These are phyloP conservation scores for Diaporthe amygdali DNA, from an alignment of 2,329 filamentous ascomycete species.

Conservation along the genomic window DNA sequence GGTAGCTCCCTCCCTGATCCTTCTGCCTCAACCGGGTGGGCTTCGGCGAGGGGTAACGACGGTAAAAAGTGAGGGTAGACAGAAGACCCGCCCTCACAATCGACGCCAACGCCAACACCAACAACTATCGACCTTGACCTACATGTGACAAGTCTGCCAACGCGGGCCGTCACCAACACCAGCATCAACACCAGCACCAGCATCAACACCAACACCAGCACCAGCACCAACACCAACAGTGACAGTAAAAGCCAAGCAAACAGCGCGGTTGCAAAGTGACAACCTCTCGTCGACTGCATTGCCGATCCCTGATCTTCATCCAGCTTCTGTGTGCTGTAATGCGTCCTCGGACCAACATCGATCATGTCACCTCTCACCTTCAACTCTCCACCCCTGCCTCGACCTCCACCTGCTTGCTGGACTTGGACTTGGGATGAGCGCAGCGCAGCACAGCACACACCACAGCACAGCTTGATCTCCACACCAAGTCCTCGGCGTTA, in stretches of 20 bases:
- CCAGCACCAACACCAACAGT: too few species aligned
- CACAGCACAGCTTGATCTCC: neutral
- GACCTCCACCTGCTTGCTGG: neutral
- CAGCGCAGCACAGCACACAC: neutral
- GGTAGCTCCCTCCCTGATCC: neutral
- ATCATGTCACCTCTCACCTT: neutral
- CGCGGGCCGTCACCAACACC: neutral
- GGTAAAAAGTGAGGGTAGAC: neutral
- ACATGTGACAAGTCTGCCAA: neutral
- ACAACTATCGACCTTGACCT: too few species aligned
- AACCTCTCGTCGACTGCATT: neutral
- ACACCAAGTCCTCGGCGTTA: neutral
- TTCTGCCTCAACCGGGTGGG: neutral
- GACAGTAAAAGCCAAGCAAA: too few species aligned
- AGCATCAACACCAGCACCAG: neutral
- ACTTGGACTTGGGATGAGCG: neutral
- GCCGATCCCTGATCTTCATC: neutral
- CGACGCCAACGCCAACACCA: neutral
- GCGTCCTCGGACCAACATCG: neutral
- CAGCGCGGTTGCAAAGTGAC: too few species aligned
- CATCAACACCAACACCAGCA: neutral
- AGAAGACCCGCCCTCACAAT: neutral
- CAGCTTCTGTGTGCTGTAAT: neutral
- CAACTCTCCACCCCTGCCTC: neutral
- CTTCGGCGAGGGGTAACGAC: neutral